These are phyloP conservation scores for Filosporella fistucella DNA, from an alignment of 495 filamentous ascomycete genomes.

Conservation along the genomic window DNA sequence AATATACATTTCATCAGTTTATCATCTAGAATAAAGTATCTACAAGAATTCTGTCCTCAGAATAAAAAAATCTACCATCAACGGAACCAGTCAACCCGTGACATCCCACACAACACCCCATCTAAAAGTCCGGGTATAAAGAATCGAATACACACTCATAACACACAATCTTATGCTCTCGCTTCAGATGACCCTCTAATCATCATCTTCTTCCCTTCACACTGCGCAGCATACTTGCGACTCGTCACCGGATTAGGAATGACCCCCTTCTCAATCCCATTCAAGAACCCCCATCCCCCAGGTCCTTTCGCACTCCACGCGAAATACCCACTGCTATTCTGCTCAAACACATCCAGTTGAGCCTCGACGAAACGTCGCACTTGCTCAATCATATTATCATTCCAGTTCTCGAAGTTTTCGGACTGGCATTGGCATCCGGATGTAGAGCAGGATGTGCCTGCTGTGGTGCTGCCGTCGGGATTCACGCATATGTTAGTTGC, in stretches of 20 bases:
- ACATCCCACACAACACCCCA: no score
- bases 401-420: slow-evolving; percentile 27
- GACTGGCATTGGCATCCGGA: slow-evolving; percentile 27
- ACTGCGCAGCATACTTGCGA: slow-evolving; percentile 29
- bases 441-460: slow-evolving; percentile 20
- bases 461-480: slow-evolving; percentile 25
- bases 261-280: slow-evolving; percentile 29
- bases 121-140: no score
- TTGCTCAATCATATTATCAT: slow-evolving; percentile 27
- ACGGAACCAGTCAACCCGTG: no score
- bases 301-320: slow-evolving; percentile 34
- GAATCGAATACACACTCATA: not conserved
- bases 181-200: slow-evolving; percentile 1
- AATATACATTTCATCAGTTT: no score
- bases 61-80: no score
- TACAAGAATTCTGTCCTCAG: no score
- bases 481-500: slow-evolving; percentile 32
- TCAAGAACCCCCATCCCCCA: slow-evolving; percentile 33
- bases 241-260: slow-evolving; percentile 32
- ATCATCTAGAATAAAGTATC: no score
- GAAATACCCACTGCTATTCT: slow-evolving; percentile 32
- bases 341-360: slow-evolving; percentile 34
- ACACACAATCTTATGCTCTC: not conserved
- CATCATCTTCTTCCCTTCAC: slow-evolving; percentile 11
- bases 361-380: slow-evolving; percentile 40